A percentile compares a stretch with the other conserved stretches of the same genome.
Evolutionary conservation across 331 rosid species (phyloP).

Genomic region (Stylosanthes scabra): DNA sequence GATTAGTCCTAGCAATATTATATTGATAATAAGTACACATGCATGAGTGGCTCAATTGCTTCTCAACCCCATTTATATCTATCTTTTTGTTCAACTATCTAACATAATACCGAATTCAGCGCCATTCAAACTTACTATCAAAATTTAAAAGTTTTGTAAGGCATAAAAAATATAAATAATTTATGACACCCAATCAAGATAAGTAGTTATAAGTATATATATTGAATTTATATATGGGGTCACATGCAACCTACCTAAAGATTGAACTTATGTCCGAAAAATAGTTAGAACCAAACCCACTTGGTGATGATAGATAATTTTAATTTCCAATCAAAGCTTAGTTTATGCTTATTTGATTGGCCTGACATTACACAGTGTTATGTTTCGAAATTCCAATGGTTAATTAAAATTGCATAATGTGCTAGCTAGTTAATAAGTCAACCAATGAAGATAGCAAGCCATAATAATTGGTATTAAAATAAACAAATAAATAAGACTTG

Average conservation of each 20-base stretch:
- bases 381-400: not conserved
- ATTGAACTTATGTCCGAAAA: conserved; percentile 1
- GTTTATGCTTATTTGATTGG: not conserved
- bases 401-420: not conserved
- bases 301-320: not conserved
- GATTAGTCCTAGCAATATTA: not conserved
- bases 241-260: conserved; percentile 27
- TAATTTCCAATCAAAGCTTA: not conserved
- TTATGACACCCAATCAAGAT: conserved; percentile 4
- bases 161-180: not conserved
- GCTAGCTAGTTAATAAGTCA: conserved; percentile 3
- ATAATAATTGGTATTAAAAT: not conserved
- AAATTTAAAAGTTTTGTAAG: not conserved
- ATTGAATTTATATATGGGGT: not conserved
- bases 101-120: not conserved
- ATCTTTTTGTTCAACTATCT: no score
- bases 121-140: not conserved
- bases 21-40: not conserved
- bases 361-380: not conserved
- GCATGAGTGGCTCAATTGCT: not conserved
- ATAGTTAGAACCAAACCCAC: conserved; percentile 25
- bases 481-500: not conserved
- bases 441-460: not conserved
- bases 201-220: not conserved
- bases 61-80: no score